A percentile compares a stretch with the other conserved stretches of the same genome.
Conservation (phyloP, 257 asterid genomes). For the Gentiana macrophylla region DNA sequence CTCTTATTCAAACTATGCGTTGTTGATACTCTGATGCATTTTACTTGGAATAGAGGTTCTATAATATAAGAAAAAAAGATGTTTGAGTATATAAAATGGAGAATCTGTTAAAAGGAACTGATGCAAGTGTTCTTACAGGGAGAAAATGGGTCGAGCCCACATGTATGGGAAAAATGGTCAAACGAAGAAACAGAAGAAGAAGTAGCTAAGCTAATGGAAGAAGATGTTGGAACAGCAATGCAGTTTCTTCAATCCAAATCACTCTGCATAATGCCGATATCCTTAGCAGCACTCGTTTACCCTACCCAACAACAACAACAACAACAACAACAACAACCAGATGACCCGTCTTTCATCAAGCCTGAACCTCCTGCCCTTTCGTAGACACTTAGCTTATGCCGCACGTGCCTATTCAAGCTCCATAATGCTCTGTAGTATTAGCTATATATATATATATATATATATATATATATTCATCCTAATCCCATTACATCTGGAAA, state of each 20-base stretch:
- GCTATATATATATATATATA: too few relatives aligned
- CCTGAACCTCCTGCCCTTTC: conserved; percentile 60
- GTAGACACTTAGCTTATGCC: conserved; percentile 14
- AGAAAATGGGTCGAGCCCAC: conserved; percentile 43
- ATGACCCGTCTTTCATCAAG: conserved; percentile 40
- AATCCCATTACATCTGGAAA: conserved; percentile 9
- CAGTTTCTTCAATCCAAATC: conserved; percentile 78
- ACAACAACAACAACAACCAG: conserved; percentile 22
- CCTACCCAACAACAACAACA: conserved; percentile 28
- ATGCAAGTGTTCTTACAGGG: conserved; percentile 20
- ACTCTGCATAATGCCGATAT: conserved; percentile 85
- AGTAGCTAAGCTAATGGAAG: conserved; percentile 83
- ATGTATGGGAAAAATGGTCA: conserved; percentile 84
- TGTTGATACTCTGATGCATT: too few relatives aligned
- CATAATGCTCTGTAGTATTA: conserved; percentile 11
- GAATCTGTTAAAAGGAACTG: too few relatives aligned
- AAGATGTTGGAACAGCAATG: conserved; percentile 79
- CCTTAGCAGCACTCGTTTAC: conserved; percentile 76
- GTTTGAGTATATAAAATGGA: too few relatives aligned
- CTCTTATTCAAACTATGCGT: too few relatives aligned
- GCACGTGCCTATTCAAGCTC: conserved; percentile 38
- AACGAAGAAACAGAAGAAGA: conserved; percentile 66
- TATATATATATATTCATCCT: conserved; percentile 2
- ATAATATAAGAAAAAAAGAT: too few relatives aligned
- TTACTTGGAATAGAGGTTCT: too few relatives aligned